These are phyloP conservation scores for Talaromyces sp. DNA, from an alignment of 2,329 filamentous ascomycete species.

Conservation along the genomic window DNA sequence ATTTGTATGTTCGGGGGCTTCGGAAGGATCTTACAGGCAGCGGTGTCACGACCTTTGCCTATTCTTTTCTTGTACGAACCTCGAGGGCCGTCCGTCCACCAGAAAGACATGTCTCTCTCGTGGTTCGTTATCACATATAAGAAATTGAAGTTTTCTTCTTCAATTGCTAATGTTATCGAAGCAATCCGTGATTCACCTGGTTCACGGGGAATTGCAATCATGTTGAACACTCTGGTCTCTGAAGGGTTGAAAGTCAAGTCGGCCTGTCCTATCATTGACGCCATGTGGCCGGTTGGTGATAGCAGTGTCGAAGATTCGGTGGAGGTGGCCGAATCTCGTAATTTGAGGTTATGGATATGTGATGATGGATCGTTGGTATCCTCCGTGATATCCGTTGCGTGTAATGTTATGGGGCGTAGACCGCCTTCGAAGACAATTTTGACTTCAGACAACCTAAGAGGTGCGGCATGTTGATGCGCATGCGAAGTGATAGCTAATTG, in stretches of 20 bases:
- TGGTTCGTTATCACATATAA: slow-evolving; percentile 57
- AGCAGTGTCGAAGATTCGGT: slow-evolving; percentile 28
- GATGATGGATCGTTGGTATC: slow-evolving; percentile 23
- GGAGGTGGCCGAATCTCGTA: slow-evolving; percentile 32
- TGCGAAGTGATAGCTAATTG: slow-evolving; percentile 53
- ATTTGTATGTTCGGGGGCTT: slow-evolving; percentile 91
- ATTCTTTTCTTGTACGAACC: slow-evolving; percentile 36
- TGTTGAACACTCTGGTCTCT: slow-evolving; percentile 66
- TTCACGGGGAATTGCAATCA: slow-evolving; percentile 73
- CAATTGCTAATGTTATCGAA: slow-evolving; percentile 61
- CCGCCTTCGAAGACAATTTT: slow-evolving; percentile 53
- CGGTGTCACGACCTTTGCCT: slow-evolving; percentile 47
- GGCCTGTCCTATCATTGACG: slow-evolving; percentile 53
- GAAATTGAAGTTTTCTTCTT: slow-evolving; percentile 63
- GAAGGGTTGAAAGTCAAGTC: slow-evolving; percentile 66
- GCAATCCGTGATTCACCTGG: slow-evolving; percentile 70
- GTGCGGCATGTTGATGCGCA: slow-evolving; percentile 43
- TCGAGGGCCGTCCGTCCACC: slow-evolving; percentile 42
- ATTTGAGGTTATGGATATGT: slow-evolving; percentile 31
- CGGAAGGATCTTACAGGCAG: slow-evolving; percentile 69
- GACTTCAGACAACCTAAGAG: slow-evolving; percentile 49
- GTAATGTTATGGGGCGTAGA: slow-evolving; percentile 42
- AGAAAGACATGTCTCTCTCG: slow-evolving; percentile 21
- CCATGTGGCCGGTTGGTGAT: slow-evolving; percentile 33
- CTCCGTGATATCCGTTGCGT: slow-evolving; percentile 30